These are phyloP conservation scores for Williopsis jadinii DNA, from an alignment of 1,139 yeast genomes.

Conservation along the genomic window DNA sequence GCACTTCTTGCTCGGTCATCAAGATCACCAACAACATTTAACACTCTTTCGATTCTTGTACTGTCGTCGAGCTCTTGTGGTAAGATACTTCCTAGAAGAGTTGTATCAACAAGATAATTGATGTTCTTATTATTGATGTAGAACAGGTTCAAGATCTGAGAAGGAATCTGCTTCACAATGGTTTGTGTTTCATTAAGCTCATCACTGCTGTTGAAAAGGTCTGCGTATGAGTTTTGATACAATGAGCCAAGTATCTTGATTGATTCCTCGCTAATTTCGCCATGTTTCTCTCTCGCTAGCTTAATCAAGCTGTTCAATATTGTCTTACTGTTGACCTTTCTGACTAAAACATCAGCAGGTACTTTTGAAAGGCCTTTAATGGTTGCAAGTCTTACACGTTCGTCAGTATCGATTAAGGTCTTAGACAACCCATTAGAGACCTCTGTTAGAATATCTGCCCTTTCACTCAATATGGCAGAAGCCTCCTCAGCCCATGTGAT, in stretches of 20 bases:
- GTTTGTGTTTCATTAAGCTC: slow-evolving; percentile 29
- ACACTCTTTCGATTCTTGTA: slow-evolving; percentile 46
- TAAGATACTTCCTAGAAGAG: slow-evolving; percentile 52
- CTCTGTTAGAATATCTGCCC: slow-evolving; percentile 44
- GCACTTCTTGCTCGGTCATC: slow-evolving; percentile 56
- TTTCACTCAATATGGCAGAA: slow-evolving; percentile 35
- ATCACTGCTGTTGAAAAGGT: slow-evolving; percentile 14
- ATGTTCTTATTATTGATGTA: slow-evolving; percentile 71
- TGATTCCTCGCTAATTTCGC: slow-evolving; percentile 57
- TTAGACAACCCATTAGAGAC: slow-evolving; percentile 55
- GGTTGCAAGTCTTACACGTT: slow-evolving; percentile 60
- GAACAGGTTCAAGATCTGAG: slow-evolving; percentile 54
- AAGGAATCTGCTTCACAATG: slow-evolving; percentile 55
- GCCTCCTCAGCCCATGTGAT: slow-evolving; percentile 62
- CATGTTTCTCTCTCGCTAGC: slow-evolving; percentile 62
- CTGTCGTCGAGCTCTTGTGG: slow-evolving; percentile 45
- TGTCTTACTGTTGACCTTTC: slow-evolving; percentile 37
- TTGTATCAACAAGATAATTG: slow-evolving; percentile 59
- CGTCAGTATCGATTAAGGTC: slow-evolving; percentile 71
- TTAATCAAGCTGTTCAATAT: slow-evolving; percentile 51
- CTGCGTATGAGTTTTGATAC: slow-evolving; percentile 31
- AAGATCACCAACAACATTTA: slow-evolving; percentile 41
- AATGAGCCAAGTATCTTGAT: slow-evolving; percentile 49
- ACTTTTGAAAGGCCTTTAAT: slow-evolving; percentile 40
- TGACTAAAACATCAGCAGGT: slow-evolving; percentile 35